These are phyloP conservation scores for Scutellaria baicalensis DNA, from an alignment of 257 asterid species.

Conservation along the genomic window DNA sequence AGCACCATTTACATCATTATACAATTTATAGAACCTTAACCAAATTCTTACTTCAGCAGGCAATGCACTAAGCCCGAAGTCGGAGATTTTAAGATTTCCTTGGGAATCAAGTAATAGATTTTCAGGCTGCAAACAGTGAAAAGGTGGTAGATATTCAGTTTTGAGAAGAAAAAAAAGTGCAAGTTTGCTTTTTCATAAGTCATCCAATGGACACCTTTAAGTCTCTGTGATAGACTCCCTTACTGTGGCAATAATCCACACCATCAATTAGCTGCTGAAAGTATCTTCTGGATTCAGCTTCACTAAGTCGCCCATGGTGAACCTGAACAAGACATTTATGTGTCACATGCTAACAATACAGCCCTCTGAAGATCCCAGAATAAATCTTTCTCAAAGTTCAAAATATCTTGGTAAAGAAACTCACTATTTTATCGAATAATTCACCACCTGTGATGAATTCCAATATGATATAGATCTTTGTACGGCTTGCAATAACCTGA, in stretches of 20 bases:
- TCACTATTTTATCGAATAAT: conserved; percentile 93
- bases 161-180: not conserved
- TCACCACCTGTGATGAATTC: conserved; percentile 99
- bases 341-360: not conserved
- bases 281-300: conserved; percentile 89
- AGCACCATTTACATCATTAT: conserved; percentile 17
- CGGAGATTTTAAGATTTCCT: conserved; percentile 93
- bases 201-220: conserved; percentile 53
- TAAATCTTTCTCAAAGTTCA: not conserved
- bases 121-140: conserved; percentile 76
- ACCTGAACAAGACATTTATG: conserved; percentile 41
- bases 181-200: not conserved
- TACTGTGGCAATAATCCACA: conserved; percentile 91
- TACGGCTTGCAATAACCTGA: conserved; percentile 96
- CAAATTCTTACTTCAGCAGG: conserved; percentile 66
- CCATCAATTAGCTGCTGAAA: conserved; percentile 98
- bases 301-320: conserved; percentile 92
- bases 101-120: conserved; percentile 88
- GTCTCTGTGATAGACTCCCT: conserved; percentile 96
- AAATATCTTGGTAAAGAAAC: conserved; percentile 23
- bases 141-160: conserved; percentile 12
- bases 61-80: conserved; percentile 94
- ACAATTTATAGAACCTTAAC: not conserved
- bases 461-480: conserved; percentile 91
- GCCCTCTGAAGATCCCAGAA: conserved; percentile 5